phyloP scores from a whole-genome alignment of 2,329 filamentous ascomycete genomes.

The Fusarium tanahbumbuense region DNA sequence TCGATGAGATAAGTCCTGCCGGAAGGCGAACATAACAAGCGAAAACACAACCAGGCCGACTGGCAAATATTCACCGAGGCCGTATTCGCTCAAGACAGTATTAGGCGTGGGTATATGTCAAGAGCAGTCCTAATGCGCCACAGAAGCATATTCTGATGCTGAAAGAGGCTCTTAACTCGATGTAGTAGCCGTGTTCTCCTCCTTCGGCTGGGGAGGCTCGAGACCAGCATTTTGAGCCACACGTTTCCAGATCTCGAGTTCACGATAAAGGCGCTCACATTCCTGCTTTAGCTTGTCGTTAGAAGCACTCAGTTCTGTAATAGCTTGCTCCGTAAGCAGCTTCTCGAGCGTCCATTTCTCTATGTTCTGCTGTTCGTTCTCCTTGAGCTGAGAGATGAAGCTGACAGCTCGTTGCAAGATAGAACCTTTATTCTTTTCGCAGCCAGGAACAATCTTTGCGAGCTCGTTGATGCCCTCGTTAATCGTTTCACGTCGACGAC shows the following conservation, averaged over 20 bases:
- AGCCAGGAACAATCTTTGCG: conserved; percentile 95
- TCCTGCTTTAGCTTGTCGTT: conserved; percentile 89
- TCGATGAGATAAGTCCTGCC: conserved; percentile 11
- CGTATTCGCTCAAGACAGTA: conserved; percentile 10
- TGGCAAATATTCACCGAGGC: conserved; percentile 5
- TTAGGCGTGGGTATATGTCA: conserved; percentile 44
- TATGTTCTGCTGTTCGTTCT: conserved; percentile 93
- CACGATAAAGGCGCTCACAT: conserved; percentile 80
- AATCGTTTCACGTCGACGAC: conserved; percentile 95
- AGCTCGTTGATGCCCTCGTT: conserved; percentile 99
- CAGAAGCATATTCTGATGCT: conserved; percentile 27
- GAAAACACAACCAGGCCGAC: conserved; percentile 26
- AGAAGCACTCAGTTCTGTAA: conserved; percentile 85
- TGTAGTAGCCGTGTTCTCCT: conserved; percentile 47
- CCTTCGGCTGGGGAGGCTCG: conserved; percentile 55
- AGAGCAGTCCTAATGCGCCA: conserved; percentile 12
- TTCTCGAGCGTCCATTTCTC: conserved; percentile 96
- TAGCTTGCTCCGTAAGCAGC: conserved; percentile 87
- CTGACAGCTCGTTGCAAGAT: conserved; percentile 93
- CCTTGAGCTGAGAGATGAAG: conserved; percentile 94
- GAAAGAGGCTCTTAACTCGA: conserved; percentile 47
- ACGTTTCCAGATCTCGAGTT: conserved; percentile 83
- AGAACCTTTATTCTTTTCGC: conserved; percentile 98
- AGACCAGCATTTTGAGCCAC: conserved; percentile 71
- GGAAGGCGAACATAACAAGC: conserved; percentile 11